Base-by-base conservation (phyloP, 1,284 basidiomycete species). In the Trichosporon sp. region DNA sequence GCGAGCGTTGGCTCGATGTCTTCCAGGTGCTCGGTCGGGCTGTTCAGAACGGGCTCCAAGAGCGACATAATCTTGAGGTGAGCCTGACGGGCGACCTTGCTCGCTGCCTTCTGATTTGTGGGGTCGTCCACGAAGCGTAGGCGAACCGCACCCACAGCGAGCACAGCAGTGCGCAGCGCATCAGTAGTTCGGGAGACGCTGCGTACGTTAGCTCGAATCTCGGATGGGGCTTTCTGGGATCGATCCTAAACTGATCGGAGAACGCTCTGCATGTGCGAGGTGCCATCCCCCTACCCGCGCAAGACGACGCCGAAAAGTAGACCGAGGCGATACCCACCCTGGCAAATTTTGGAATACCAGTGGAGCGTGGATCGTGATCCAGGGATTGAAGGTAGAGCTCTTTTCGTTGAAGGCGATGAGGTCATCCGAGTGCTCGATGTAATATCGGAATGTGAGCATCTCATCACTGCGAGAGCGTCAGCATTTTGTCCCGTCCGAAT, bases 141-240 rank as follows among this genome's bases (percentile, higher is more conserved):
- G 54, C 77, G 75, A 3, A 78, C 76, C 1, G 72, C 71, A 8
- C 76, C 77, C 5, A 78, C 72, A 1, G 74, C 73, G 10, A 78
- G 65, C n/a, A 78, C 70, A 5, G 74, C 73, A 3, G 64, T 57
- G 1, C 76, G 70, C 9, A 78, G 63, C 2, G 77, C 77, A 40
- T 78, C 77, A 6, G 70, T 70, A 0, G 74, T 74, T 1, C 67
- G 62, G 2, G 63, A 72, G 1, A 63, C 56, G 8, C 72, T 72
- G 65, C 3, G 19, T 34, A 6, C 1, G 36, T 54, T 34, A 58
- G 56, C 25, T n/a, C 4, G 19, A 33, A 56, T 4, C 21, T 31
- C 32, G 6, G 16, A 16, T 29, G 16, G 14, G 46, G 46, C 19
- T 21, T 16, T 10, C 4, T 3, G 40, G n/a, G n/a, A n/a, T n/a